phyloP scores from a whole-genome alignment of 2,329 filamentous ascomycete genomes.

The Tothia fuscella region DNA sequence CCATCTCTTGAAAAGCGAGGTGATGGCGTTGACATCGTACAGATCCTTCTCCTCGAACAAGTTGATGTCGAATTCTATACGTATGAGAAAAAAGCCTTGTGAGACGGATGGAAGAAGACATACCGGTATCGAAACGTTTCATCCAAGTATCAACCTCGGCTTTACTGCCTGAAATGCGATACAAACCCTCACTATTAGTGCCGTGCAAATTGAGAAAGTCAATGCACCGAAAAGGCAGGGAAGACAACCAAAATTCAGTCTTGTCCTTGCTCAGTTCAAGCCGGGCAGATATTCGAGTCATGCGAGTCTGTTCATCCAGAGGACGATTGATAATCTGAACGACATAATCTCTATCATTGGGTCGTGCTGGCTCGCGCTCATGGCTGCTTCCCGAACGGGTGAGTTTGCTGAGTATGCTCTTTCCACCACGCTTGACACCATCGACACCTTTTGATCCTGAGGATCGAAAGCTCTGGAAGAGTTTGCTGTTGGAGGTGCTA shows the following conservation, averaged over 20 bases:
- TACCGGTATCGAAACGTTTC: slow-evolving; percentile 75
- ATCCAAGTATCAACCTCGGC: slow-evolving; percentile 91
- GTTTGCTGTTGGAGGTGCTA: slow-evolving; percentile 36
- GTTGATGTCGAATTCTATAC: slow-evolving; percentile 70
- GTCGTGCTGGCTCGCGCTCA: slow-evolving; percentile 45
- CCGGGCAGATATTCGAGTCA: slow-evolving; percentile 80
- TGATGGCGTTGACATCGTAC: slow-evolving; percentile 93
- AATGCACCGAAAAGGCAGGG: slow-evolving; percentile 87
- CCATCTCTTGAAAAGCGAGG: slow-evolving; percentile 94
- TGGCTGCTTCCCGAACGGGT: slow-evolving; percentile 58
- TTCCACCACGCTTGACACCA: slow-evolving; percentile 58
- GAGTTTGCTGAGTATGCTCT: slow-evolving; percentile 71
- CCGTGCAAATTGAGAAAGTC: slow-evolving; percentile 92
- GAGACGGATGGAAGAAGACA: slow-evolving; percentile 13
- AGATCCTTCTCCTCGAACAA: slow-evolving; percentile 77
- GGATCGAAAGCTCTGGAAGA: slow-evolving; percentile 63
- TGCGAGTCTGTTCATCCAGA: slow-evolving; percentile 77
- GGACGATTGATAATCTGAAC: slow-evolving; percentile 76
- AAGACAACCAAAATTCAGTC: slow-evolving; percentile 98
- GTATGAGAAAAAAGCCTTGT: not conserved
- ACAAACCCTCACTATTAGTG: slow-evolving; percentile 85
- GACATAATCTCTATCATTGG: slow-evolving; percentile 80
- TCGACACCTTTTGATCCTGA: slow-evolving; percentile 65
- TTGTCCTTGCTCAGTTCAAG: slow-evolving; percentile 57
- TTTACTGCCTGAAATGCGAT: slow-evolving; percentile 81